Evolutionary conservation across 1,139 yeast genomes (phyloP).

Genomic region (Saccharomyces hybrid): DNA sequence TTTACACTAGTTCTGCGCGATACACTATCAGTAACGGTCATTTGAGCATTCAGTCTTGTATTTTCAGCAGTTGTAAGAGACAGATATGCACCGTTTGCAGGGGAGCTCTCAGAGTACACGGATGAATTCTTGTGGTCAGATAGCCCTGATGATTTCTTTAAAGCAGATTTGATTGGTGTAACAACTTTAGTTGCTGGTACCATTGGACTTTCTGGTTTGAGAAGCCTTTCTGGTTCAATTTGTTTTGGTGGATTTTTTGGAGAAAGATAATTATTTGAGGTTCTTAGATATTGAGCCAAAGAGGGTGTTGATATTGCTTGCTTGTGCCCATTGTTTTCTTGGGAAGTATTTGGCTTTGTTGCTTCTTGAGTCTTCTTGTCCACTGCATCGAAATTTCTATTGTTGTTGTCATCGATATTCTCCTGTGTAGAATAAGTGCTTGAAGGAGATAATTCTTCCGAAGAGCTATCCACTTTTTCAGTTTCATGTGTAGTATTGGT

Average conservation of each 20-base stretch:
- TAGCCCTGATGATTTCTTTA: constrained; percentile 40
- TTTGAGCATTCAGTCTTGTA: constrained; percentile 60
- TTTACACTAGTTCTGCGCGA: constrained; percentile 11
- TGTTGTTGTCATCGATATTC: background rate
- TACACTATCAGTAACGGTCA: constrained; percentile 35
- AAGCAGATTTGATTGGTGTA: constrained; percentile 56
- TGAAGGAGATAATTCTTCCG: background rate
- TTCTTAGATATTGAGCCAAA: constrained; percentile 21
- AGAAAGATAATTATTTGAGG: constrained; percentile 20
- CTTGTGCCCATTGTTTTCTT: background rate
- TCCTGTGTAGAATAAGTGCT: background rate
- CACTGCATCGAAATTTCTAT: background rate
- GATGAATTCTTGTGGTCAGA: constrained; percentile 9
- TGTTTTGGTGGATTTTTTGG: background rate
- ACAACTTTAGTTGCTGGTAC: background rate
- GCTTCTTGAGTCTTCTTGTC: background rate
- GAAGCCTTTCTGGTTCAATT: background rate
- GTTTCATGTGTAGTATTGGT: background rate
- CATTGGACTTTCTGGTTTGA: background rate
- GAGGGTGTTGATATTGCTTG: constrained; percentile 2
- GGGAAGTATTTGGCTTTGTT: constrained; percentile 1
- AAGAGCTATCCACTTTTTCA: background rate
- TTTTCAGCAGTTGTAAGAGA: constrained; percentile 71
- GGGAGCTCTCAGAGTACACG: constrained; percentile 19
- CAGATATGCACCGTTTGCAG: constrained; percentile 56